Evolutionary conservation across 2,329 filamentous ascomycete species (phyloP).

Genomic region (Helotiales sp.): DNA sequence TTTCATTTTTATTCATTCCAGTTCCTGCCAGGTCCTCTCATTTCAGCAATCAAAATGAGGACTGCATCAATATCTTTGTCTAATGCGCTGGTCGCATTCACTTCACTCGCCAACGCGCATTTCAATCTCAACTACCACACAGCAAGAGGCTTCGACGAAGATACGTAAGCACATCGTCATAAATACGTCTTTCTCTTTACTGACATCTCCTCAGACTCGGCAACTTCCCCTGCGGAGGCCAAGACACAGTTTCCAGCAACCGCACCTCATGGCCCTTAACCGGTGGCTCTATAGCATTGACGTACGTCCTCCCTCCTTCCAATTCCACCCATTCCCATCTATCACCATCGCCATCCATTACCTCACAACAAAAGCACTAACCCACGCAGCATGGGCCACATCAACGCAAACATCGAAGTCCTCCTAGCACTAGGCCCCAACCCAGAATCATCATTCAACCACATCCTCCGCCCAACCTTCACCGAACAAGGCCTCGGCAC

Average conservation of each 20-base stretch:
- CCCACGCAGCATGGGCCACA: slow-evolving; percentile 55
- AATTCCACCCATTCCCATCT: no score
- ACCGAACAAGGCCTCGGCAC: slow-evolving; percentile 43
- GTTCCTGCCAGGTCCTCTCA: neutral
- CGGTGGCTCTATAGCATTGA: slow-evolving; percentile 51
- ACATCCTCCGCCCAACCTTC: slow-evolving; percentile 25
- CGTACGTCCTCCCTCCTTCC: no score
- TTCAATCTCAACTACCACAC: slow-evolving; percentile 55
- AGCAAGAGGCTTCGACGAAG: slow-evolving; percentile 45
- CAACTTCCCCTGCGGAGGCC: slow-evolving; percentile 45
- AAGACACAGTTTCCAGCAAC: slow-evolving; percentile 41
- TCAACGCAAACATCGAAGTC: slow-evolving; percentile 30
- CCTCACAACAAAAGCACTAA: no score
- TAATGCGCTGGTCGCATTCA: slow-evolving; percentile 40
- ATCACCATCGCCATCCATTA: no score
- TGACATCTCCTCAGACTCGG: slow-evolving; percentile 10
- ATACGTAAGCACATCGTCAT: slow-evolving; percentile 34
- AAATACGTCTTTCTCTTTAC: slow-evolving; percentile 30
- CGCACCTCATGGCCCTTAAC: slow-evolving; percentile 50
- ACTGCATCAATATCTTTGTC: neutral
- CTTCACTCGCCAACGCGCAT: slow-evolving; percentile 51
- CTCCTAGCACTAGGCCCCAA: slow-evolving; percentile 26
- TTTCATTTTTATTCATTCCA: neutral
- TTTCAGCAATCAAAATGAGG: neutral
- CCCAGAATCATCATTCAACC: slow-evolving; percentile 28